These are phyloP conservation scores for Tarenaya hassleriana DNA, from an alignment of 345 rosid species.

Conservation along the genomic window DNA sequence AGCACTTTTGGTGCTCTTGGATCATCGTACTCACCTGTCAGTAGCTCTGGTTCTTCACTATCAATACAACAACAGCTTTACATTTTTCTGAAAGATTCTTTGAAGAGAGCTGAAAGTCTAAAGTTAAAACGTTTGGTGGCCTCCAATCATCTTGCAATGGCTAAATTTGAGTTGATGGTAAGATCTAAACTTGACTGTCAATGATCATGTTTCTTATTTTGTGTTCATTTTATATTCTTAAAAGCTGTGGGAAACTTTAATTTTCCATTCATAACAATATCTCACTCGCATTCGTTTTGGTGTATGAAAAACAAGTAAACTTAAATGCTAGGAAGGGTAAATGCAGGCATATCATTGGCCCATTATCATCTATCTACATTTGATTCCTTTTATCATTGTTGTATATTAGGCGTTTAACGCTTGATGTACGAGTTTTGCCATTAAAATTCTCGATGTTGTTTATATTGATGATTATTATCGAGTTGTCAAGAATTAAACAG, in stretches of 20 bases:
- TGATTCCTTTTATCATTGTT: neutral
- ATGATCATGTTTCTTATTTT: constrained; percentile 10
- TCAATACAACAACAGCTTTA: constrained; percentile 86
- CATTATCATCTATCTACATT: neutral
- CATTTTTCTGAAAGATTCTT: constrained; percentile 75
- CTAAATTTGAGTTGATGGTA: constrained; percentile 84
- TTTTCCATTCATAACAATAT: constrained; percentile 9
- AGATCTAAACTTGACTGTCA: constrained; percentile 24
- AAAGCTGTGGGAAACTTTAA: neutral
- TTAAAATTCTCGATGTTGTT: neutral
- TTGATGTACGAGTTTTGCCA: constrained; percentile 4
- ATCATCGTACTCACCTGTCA: constrained; percentile 62
- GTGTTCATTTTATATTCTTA: constrained; percentile 5
- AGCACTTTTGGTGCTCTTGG: constrained; percentile 64
- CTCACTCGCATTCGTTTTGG: constrained; percentile 3
- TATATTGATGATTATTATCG: neutral
- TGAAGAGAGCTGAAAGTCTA: constrained; percentile 79
- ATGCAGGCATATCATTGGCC: neutral
- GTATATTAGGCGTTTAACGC: neutral
- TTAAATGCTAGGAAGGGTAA: neutral
- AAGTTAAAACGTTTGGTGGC: constrained; percentile 77
- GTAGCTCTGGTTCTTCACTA: constrained; percentile 52
- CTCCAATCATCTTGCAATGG: constrained; percentile 91
- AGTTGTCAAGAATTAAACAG: too few relatives aligned
- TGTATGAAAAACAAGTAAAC: constrained; percentile 1